Evolutionary conservation across 768 basidiomycete species (phyloP), one percentile per base, ranked within the genome.

Genomic region (Dioszegia crocea): DNA sequence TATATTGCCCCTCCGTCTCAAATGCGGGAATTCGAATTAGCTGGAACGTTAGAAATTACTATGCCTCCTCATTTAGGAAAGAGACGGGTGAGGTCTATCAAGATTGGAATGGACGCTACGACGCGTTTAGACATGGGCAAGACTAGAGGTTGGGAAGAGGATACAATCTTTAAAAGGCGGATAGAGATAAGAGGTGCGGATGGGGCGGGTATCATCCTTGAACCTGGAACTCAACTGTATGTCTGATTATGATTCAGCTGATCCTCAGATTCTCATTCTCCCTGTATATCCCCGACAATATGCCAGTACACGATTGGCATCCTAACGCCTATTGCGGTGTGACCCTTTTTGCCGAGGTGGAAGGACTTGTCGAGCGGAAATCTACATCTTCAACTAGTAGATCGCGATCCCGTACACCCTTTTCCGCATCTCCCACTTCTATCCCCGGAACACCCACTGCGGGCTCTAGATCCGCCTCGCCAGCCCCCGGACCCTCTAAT

Each of bases 251-350:
- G 53, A 4, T 4, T 33, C 8, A 4, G 54, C 40, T 56, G 43
- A 57, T 39, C 3, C 17, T 46, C n/a, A 65, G 65, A 43, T 72
- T 72, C 57, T 63, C 61, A 23, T 68, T 72, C 48, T 60, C 65
- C 17, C 39, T 72, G 11, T 65, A 63, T 36, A 26, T 72, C 1
- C 70, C 70, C 9, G 47, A 65, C 17, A 65, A 60, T 10, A 39
- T 72, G 33, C 65, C 67, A 2, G 60, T 62, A 4, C 66, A 68
- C 48, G 66, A 72, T 50, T 61, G 65, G 56, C 64, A 65, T 53
- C 56, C 59, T 10, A 53, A 53, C 23, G 51, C 51, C 10, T 53
- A 53, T 24, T 53, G 51, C 51, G 48, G 61, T 21, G 67, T 57
- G 3, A 52, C 55, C 24, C 57, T 72, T 6, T 59, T 56, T 16